Evolutionary conservation across 371 early-diverging fungal species (phyloP).

Genomic region (Mucor sp.): DNA sequence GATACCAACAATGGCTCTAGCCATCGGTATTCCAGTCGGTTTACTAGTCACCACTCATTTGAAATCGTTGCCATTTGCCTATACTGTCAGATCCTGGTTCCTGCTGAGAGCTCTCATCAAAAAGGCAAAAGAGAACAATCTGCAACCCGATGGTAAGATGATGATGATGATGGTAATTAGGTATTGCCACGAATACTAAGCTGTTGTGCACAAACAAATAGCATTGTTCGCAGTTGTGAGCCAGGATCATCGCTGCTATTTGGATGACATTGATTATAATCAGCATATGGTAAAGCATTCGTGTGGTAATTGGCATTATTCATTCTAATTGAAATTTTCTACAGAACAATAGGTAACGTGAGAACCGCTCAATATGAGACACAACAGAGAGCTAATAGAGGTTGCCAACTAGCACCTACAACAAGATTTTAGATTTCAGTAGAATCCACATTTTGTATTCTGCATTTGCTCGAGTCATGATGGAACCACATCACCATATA

Average conservation of each 20-base stretch:
- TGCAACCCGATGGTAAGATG: conserved; percentile 34
- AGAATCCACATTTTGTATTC: conserved; percentile 51
- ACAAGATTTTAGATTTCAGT: conserved; percentile 59
- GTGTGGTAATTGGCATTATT: background rate
- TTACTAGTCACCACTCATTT: conserved; percentile 28
- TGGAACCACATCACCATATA: conserved; percentile 36
- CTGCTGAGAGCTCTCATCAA: conserved; percentile 30
- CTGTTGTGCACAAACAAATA: conserved; percentile 1
- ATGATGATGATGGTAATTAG: no score
- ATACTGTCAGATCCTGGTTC: conserved; percentile 44
- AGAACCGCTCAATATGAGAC: background rate
- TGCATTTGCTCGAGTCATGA: conserved; percentile 44
- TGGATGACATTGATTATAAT: conserved; percentile 52
- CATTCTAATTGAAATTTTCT: background rate
- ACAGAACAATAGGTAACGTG: conserved; percentile 43
- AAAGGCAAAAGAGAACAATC: conserved; percentile 25
- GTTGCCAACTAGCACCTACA: conserved; percentile 43
- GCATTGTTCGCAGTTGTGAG: conserved; percentile 34
- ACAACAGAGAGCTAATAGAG: background rate
- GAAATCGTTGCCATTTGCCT: conserved; percentile 40
- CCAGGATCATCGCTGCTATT: conserved; percentile 38
- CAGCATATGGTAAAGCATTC: conserved; percentile 42
- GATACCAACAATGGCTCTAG: conserved; percentile 6
- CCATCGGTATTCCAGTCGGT: conserved; percentile 13
- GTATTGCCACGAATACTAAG: no score